These are phyloP conservation scores for Polytrichum formosum DNA, from an alignment of 225 moss, liverwort and hornwort species.

Conservation along the genomic window DNA sequence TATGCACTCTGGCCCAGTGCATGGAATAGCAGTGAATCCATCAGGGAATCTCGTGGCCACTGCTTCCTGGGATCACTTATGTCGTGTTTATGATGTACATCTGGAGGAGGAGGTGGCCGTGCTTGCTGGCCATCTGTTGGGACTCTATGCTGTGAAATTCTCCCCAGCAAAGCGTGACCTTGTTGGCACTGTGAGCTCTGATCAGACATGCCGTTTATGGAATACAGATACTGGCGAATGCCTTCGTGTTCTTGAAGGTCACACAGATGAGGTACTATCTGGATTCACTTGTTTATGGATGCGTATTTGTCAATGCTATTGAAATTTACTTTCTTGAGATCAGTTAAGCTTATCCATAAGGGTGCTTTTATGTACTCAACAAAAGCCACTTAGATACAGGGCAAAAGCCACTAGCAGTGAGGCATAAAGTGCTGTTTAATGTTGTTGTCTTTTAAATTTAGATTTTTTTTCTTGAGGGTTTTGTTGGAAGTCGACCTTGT, in stretches of 20 bases:
- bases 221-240: conserved; percentile 89
- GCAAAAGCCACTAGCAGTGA: too few relatives aligned
- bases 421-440: too few relatives aligned
- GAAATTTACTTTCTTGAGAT: too few relatives aligned
- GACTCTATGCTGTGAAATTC: conserved; percentile 95
- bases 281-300: too few relatives aligned
- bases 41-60: conserved; percentile 97
- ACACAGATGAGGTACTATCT: conserved; percentile 78
- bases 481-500: too few relatives aligned
- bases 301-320: too few relatives aligned
- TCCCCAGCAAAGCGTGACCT: conserved; percentile 93
- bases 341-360: too few relatives aligned
- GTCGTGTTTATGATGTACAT: conserved; percentile 94
- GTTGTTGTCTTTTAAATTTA: too few relatives aligned
- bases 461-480: too few relatives aligned
- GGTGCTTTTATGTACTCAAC: too few relatives aligned
- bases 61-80: conserved; percentile 98
- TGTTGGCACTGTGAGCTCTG: conserved; percentile 97
- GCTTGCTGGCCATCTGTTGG: conserved; percentile 82
- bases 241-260: conserved; percentile 93
- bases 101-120: conserved; percentile 89
- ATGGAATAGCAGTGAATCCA: conserved; percentile 96
- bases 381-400: too few relatives aligned
- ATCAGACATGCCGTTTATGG: conserved; percentile 98
- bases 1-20: conserved; percentile 96